Base-by-base conservation (phyloP, 2,329 filamentous ascomycete species). In the Ceratocystis ficicola region DNA sequence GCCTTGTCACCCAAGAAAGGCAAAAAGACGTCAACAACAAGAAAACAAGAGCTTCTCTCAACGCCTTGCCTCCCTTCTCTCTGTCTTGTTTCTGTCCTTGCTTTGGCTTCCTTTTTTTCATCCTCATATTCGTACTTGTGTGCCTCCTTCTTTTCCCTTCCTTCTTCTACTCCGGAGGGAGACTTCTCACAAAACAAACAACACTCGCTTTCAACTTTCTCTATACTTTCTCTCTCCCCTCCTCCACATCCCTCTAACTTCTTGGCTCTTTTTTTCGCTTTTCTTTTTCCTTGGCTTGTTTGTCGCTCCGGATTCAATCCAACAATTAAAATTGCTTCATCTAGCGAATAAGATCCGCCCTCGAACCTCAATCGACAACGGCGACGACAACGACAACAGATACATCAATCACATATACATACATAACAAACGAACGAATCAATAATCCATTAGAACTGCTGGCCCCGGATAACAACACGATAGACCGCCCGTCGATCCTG, bases 11-110 rank as follows among this genome's bases (percentile, higher is more conserved):
- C 22, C 3, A n/a, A 4, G 15, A 46, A 15, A 62, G 44, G 44
- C 17, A 46, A 62, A 46, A 10, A 62, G 41, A 44, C 22, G 44
- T 46, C 60, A 62, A 46, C 44, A 62, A 62, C 55, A 59, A 57
- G 48, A 36, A 12, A 61, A 41, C 5, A 30, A 60, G 12, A 28
- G 30, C 36, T 41, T 41, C 36, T 41, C 36, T 41, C 48, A 5
- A n/a, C 15, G 10, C 48, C 48, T 52, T 15, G 15, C 48, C 15
- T 52, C 25, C 22, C 25, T 28, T 36, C 10, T 48, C 22, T 22
- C 41, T 8, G 25, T 17, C 17, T 30, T 32, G 20, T 32, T 30
- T 7, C 28, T 30, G 25, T 10, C n/a, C 55, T 59, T 28, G 28
- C 59, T 41, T 41, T n/a, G 46, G 46, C 46, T n/a, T 22, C 48